phyloP scores from a whole-genome alignment of 1,284 basidiomycete genomes.

The Pseudozyma pruni region DNA sequence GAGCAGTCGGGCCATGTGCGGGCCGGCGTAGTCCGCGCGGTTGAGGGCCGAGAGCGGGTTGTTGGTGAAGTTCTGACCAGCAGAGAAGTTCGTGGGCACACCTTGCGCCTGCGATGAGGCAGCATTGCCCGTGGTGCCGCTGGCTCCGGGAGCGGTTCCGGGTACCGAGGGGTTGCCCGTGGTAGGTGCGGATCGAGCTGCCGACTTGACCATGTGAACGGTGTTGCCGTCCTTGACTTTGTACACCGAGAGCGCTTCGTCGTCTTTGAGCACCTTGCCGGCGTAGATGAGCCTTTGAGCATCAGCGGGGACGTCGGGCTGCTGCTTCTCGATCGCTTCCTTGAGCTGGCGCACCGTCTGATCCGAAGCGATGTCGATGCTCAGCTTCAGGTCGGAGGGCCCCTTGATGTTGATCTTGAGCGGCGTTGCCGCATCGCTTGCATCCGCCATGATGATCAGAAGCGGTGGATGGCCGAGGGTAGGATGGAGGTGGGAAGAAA shows the following conservation, averaged over 20 bases:
- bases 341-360: constrained; percentile 62
- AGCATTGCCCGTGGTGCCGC: constrained; percentile 19
- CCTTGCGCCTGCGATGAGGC: constrained; percentile 57
- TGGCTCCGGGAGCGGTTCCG: constrained; percentile 30
- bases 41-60: constrained; percentile 64
- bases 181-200: constrained; percentile 50
- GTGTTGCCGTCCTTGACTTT: constrained; percentile 64
- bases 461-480: no score
- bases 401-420: constrained; percentile 65
- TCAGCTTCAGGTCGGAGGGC: constrained; percentile 62
- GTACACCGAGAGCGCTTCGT: constrained; percentile 57
- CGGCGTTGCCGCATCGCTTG: constrained; percentile 30
- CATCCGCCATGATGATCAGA: constrained; percentile 37
- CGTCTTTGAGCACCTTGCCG: constrained; percentile 66
- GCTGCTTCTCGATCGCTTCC: constrained; percentile 56
- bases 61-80: constrained; percentile 65
- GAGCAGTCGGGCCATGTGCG: constrained; percentile 63
- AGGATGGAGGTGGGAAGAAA: no score
- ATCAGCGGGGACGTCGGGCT: constrained; percentile 63
- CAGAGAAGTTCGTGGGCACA: constrained; percentile 62
- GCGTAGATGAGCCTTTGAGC: constrained; percentile 64
- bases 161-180: constrained; percentile 48
- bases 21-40: constrained; percentile 63
- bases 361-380: constrained; percentile 50
- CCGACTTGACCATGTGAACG: constrained; percentile 64